phyloP scores from a whole-genome alignment of 495 filamentous ascomycete species.

The Usnea hakonensis region DNA sequence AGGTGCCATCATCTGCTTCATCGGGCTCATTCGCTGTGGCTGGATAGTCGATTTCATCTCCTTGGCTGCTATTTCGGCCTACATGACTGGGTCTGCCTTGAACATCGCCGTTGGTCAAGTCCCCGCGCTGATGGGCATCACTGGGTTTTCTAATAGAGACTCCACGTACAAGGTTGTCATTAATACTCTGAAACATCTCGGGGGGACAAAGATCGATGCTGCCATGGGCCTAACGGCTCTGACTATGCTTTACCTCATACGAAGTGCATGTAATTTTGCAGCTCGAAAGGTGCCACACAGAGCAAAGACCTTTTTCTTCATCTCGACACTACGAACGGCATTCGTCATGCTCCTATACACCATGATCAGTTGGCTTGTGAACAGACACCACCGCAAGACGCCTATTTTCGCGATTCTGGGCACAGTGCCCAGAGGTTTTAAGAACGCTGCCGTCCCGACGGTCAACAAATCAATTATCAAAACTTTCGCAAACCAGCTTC shows the following conservation, averaged over 20 bases:
- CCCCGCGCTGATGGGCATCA: slow-evolving; percentile 76
- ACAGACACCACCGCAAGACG: slow-evolving; percentile 45
- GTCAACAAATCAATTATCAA: slow-evolving; percentile 57
- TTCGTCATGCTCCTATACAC: slow-evolving; percentile 94
- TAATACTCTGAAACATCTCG: slow-evolving; percentile 73
- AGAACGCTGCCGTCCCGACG: slow-evolving; percentile 67
- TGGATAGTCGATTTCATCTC: slow-evolving; percentile 97
- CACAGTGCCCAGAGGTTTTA: slow-evolving; percentile 75
- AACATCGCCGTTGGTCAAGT: slow-evolving; percentile 89
- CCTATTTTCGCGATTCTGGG: slow-evolving; percentile 60
- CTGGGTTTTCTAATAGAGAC: slow-evolving; percentile 57
- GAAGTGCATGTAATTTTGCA: slow-evolving; percentile 55
- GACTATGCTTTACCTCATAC: slow-evolving; percentile 73
- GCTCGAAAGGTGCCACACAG: slow-evolving; percentile 63
- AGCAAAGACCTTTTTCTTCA: slow-evolving; percentile 77
- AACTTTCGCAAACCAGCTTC: slow-evolving; percentile 56
- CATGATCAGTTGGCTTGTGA: slow-evolving; percentile 80
- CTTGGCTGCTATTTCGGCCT: slow-evolving; percentile 82
- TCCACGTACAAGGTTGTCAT: slow-evolving; percentile 82
- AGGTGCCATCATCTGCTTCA: slow-evolving; percentile 70
- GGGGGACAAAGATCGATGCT: slow-evolving; percentile 62
- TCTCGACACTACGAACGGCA: slow-evolving; percentile 77
- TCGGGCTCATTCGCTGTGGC: slow-evolving; percentile 73
- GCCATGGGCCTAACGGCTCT: slow-evolving; percentile 85
- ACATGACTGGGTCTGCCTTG: slow-evolving; percentile 96